These are phyloP conservation scores for Avena insularis DNA, from an alignment of 176 grass and related monocot species.

Conservation along the genomic window DNA sequence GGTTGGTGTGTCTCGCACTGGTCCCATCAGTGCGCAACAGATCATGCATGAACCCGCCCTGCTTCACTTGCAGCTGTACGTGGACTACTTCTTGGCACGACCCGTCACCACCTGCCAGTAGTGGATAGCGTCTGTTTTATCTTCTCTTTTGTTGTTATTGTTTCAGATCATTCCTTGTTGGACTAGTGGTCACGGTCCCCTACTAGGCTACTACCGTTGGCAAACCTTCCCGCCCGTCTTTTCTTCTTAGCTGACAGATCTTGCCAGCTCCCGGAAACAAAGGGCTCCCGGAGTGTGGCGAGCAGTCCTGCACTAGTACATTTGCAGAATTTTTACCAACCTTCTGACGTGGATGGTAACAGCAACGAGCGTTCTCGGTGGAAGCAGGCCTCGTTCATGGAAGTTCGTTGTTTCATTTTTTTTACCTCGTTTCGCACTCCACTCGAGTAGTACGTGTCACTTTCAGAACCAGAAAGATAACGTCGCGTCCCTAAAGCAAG, in stretches of 20 bases:
- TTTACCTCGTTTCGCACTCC: neutral
- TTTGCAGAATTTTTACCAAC: neutral
- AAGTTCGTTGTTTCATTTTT: neutral
- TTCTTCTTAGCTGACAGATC: neutral
- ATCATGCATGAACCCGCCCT: neutral
- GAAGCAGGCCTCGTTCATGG: neutral
- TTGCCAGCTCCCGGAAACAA: neutral
- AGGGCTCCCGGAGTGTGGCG: neutral
- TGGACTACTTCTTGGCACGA: neutral
- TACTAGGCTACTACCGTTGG: neutral
- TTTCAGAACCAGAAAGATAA: neutral
- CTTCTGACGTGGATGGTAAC: neutral
- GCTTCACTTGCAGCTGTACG: neutral
- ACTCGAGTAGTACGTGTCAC: neutral
- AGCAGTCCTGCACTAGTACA: neutral
- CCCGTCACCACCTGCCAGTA: neutral
- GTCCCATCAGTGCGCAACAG: neutral
- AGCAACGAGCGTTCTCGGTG: neutral
- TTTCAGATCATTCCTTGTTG: neutral
- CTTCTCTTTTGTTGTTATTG: neutral
- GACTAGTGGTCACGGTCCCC: neutral
- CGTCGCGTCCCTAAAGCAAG: too few species aligned
- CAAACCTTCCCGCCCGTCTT: too few species aligned
- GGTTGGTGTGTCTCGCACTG: neutral
- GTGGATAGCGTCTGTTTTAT: neutral